phyloP scores from a whole-genome alignment of 192 early-diverging fungal species.

The Geranomyces michiganensis region DNA sequence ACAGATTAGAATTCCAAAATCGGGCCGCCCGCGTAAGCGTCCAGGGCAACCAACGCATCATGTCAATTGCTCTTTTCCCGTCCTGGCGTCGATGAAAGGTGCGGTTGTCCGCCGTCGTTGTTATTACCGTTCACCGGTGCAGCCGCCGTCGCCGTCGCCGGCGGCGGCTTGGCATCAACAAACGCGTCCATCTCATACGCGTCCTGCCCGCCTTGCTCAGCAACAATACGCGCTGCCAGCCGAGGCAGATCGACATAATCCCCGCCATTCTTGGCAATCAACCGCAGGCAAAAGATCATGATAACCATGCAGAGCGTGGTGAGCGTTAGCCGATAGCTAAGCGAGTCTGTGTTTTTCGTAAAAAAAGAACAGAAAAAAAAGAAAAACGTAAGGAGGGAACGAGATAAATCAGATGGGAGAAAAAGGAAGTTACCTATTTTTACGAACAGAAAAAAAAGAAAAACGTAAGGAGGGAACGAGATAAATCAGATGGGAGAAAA shows the following conservation, averaged over 20 bases:
- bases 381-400: too few species aligned
- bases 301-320: conserved; percentile 28
- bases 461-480: too few species aligned
- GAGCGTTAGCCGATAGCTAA: conserved; percentile 20
- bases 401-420: too few species aligned
- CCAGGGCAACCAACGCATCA: too few species aligned
- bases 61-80: too few species aligned
- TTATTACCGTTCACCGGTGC: too few species aligned
- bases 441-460: not conserved
- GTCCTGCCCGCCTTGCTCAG: conserved; percentile 12
- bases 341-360: conserved; percentile 41
- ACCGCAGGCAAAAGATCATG: conserved; percentile 19
- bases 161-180: conserved; percentile 1
- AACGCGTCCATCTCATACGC: conserved; percentile 22
- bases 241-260: conserved; percentile 55
- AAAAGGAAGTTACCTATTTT: too few species aligned
- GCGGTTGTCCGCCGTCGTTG: too few species aligned
- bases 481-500: too few species aligned
- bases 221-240: conserved; percentile 24
- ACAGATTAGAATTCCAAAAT: too few species aligned
- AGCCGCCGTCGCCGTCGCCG: not conserved
- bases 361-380: not conserved
- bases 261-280: conserved; percentile 41
- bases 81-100: too few species aligned
- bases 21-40: too few species aligned